Percentiles rank a stretch among this genome's conserved stretches.
Conservation (phyloP, 73 alveolate genomes). For the Paramecium tetraurelia region DNA sequence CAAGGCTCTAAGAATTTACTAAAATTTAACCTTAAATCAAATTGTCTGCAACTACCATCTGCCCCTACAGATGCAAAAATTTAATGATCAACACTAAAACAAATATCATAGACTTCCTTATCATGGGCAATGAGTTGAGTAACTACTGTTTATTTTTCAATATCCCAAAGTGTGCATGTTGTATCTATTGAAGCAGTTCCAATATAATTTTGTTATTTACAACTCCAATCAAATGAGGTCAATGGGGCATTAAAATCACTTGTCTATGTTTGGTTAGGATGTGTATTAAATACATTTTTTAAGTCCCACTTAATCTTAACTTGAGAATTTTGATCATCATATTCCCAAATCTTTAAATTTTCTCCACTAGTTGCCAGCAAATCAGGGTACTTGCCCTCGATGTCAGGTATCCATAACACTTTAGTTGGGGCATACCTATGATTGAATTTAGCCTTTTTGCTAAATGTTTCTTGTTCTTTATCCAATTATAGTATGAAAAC, state of each 20-base stretch:
- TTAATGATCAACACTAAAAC: slow-evolving; percentile 87
- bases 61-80: slow-evolving; percentile 99
- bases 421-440: slow-evolving; percentile 95
- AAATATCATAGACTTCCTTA: slow-evolving; percentile 98
- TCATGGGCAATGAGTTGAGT: slow-evolving; percentile 99
- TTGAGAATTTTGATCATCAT: slow-evolving; percentile 59
- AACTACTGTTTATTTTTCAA: slow-evolving; percentile 86
- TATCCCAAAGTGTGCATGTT: slow-evolving; percentile 99
- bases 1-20: slow-evolving; percentile 66
- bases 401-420: slow-evolving; percentile 94
- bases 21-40: slow-evolving; percentile 78
- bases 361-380: slow-evolving; percentile 83
- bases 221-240: slow-evolving; percentile 99
- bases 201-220: slow-evolving; percentile 81
- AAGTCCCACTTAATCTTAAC: slow-evolving; percentile 68
- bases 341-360: slow-evolving; percentile 76
- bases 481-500: slow-evolving; percentile 71
- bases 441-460: slow-evolving; percentile 64
- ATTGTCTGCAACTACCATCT: slow-evolving; percentile 97
- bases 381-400: slow-evolving; percentile 67
- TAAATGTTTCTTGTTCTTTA: slow-evolving; percentile 69
- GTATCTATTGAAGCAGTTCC: slow-evolving; percentile 98
- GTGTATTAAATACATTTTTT: slow-evolving; percentile 30
- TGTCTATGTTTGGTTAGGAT: background rate
- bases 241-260: slow-evolving; percentile 86